Evolutionary conservation across 345 rosid genomes (phyloP), one percentile per base, ranked within the genome.

Genomic region (Sapria himalayana): DNA sequence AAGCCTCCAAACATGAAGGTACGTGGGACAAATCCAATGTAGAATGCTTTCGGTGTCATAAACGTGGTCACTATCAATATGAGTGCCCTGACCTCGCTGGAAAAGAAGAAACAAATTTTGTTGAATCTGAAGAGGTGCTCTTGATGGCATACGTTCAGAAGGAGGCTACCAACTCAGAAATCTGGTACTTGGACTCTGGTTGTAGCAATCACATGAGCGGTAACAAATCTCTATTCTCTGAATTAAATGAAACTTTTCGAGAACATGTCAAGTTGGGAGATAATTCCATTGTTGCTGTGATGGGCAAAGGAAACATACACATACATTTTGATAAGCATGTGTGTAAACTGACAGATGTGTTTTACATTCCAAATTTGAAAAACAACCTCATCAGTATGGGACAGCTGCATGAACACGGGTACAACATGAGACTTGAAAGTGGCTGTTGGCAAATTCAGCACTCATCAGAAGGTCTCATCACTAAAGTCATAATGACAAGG

Each of bases 201-300:
- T n/a, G n/a, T n/a, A n/a, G n/a, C 15, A 41, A 41, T 13, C 29
- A 41, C 7, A 22, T 41, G 45, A 41, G 48, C 20, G 37, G 36
- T 7, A 18, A 29, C n/a, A 27, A 10, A 9, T 1, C 9, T 3
- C 9, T 8, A 5, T 43, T 43, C 10, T 13, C 21, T 1, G 0
- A 15, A 5, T 5, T 43, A 4, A 17, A 43, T 18, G n/a, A 18
- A 1, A 9, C 3, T 0, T 43, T 43, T 19, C 20, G 5, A 1
- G 11, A 29, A 4, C 18, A 20, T 16, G 3, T 43, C 4, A 29
- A 43, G 22, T 24, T 43, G 3, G 36, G 24, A 7, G 31, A 43
- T 6, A 18, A 29, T 15, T n/a, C 7, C 4, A 43, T 7, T 7
- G 5, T 43, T 4, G 0, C 9, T 0, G 48, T 43, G 0, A 1